Evolutionary conservation across 805 yeast species (phyloP).

Genomic region (Cyberlindnera japonica): DNA sequence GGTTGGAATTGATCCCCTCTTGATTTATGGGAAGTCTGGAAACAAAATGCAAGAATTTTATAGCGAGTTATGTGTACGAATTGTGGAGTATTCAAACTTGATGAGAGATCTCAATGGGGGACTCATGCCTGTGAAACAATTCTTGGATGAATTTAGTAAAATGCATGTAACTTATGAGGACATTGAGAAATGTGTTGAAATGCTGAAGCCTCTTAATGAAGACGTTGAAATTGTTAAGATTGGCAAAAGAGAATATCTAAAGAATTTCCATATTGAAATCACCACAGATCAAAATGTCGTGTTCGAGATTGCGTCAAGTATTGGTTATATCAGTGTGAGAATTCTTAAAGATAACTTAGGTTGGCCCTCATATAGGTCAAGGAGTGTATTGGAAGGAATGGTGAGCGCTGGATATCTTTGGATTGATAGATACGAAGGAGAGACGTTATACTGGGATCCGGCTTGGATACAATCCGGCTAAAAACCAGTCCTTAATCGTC

Average conservation of each 20-base stretch:
- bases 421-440: constrained; percentile 59
- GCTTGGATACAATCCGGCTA: constrained; percentile 48
- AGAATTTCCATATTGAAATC: constrained; percentile 60
- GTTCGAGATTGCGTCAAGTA: constrained; percentile 68
- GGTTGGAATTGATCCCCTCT: constrained; percentile 81
- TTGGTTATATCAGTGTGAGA: constrained; percentile 68
- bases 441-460: constrained; percentile 66
- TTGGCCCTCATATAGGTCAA: constrained; percentile 67
- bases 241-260: constrained; percentile 45
- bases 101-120: constrained; percentile 82
- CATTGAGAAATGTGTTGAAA: constrained; percentile 49
- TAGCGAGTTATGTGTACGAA: constrained; percentile 64
- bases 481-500: too few species aligned
- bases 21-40: constrained; percentile 32
- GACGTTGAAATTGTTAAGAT: constrained; percentile 65
- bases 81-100: constrained; percentile 71
- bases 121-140: constrained; percentile 57
- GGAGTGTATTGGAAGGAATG: constrained; percentile 69
- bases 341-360: constrained; percentile 67
- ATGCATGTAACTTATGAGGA: constrained; percentile 43
- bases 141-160: constrained; percentile 35
- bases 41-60: constrained; percentile 44
- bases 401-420: constrained; percentile 79
- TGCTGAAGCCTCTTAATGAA: constrained; percentile 57
- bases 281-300: constrained; percentile 67